Base-by-base conservation (phyloP, 108 stramenopile genomes). In the Skeletonema menzelii region DNA sequence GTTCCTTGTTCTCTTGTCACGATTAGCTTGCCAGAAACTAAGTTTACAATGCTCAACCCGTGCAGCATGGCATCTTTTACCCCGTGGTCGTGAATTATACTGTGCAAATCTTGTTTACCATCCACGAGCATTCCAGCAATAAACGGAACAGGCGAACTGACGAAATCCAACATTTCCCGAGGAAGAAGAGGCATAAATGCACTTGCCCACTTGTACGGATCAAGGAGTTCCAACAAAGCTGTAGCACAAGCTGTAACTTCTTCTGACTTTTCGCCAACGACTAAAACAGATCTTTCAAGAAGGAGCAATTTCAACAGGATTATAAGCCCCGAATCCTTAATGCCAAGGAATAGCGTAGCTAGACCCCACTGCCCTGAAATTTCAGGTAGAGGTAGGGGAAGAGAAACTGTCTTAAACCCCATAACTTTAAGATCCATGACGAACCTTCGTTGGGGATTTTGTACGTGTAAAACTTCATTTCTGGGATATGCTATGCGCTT, bases 151-250 rank as follows among this genome's bases (percentile, higher is more conserved):
- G 82, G 82, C 22, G 79, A 83, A 70, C 77, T 76, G 8, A 83
- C 82, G 80, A 83, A 83, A 69, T 80, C 82, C 27, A 83, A 42
- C 82, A 83, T 80, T 32, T 80, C 75, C 32, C 40, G 37, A 24
- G 82, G 82, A 40, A 83, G 73, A 40, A 83, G 42, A 12, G 82
- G 82, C 82, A 83, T 83, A 47, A 83, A 83, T 4, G 82, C 79
- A 71, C 67, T 80, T 26, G 82, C 78, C 82, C 82, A 83, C 64
- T 73, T 79, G 53, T 79, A 80, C 17, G 82, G 82, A 27, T 80
- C 62, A 14, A 83, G 77, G 20, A 83, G 56, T 24, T 80, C 75
- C 34, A 83, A 42, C 55, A 83, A 69, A 22, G 74, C 74, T 24
- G 70, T 75, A 28, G 77, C 58, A 55, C 72, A 73, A 22, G 74